phyloP scores from a whole-genome alignment of 2,329 filamentous ascomycete species.

The Verticillium longisporum region DNA sequence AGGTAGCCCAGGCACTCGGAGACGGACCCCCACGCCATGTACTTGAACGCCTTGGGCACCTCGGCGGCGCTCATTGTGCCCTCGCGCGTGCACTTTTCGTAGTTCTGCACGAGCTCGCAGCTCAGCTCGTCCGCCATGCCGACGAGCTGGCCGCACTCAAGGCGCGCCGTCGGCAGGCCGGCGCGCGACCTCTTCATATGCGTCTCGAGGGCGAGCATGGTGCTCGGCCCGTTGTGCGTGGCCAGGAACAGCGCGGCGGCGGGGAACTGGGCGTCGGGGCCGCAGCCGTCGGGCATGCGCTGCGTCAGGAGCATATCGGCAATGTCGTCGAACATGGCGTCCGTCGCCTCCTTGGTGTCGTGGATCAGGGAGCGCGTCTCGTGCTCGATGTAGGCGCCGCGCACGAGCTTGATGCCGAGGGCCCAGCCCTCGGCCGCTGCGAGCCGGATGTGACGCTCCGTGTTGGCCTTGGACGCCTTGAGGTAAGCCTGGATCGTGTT shows the following conservation, averaged over 20 bases:
- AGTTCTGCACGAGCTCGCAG: slow-evolving; percentile 35
- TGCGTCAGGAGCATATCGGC: slow-evolving; percentile 14
- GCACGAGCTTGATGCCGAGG: slow-evolving; percentile 49
- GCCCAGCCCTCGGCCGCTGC: slow-evolving; percentile 41
- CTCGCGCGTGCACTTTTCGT: slow-evolving; percentile 16
- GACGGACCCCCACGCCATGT: slow-evolving; percentile 30
- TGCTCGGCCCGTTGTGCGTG: slow-evolving; percentile 40
- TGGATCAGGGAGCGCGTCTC: slow-evolving; percentile 44
- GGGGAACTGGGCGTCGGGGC: slow-evolving; percentile 26
- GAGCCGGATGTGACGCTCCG: slow-evolving; percentile 35
- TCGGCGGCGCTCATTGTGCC: slow-evolving; percentile 6
- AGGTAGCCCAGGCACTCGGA: slow-evolving; percentile 31
- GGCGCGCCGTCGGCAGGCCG: slow-evolving; percentile 22
- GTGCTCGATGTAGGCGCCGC: slow-evolving; percentile 46
- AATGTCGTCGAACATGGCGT: slow-evolving; percentile 42
- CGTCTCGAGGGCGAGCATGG: slow-evolving; percentile 33
- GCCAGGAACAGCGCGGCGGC: slow-evolving; percentile 42
- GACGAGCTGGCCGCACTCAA: slow-evolving; percentile 46
- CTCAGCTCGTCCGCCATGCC: slow-evolving; percentile 53
- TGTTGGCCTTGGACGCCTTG: slow-evolving; percentile 32
- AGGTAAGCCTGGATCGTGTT: slow-evolving; percentile 54
- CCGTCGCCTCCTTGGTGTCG: slow-evolving; percentile 45
- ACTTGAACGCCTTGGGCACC: slow-evolving; percentile 27
- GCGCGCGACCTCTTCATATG: slow-evolving; percentile 31
- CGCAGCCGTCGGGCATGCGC: slow-evolving; percentile 25